Evolutionary conservation across 805 yeast genomes (phyloP), one percentile per base, ranked within the genome.

Genomic region (Pichia cabralensis): DNA sequence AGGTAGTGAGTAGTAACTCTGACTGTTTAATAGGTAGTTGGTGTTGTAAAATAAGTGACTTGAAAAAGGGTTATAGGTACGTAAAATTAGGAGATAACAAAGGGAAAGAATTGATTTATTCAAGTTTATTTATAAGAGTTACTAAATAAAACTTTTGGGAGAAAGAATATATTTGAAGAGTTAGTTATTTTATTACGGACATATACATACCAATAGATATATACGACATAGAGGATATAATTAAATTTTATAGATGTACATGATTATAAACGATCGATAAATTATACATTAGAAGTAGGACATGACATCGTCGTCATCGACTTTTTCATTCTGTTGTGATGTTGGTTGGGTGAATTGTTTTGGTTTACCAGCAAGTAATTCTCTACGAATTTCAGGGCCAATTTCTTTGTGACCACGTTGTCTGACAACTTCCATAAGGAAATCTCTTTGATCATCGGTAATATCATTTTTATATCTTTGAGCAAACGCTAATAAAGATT

Each of bases 361-460:
- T 35, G 83, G 73, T 30, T 66, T 68, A 37, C 97, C 97, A 15
- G 96, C 94, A 44, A 82, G 61, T 43, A 92, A 67, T 56, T 92
- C 98, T 50, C 96, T 75, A 62, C 97, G 74, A 34, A 89, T 85
- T 56, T 89, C 98, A 3, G 95, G 94, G 3, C 96, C 88, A 40
- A 92, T 82, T 19, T 78, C 81, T 40, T 67, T 80, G 54, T 92
- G 99, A 33, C 78, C 79, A 60, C 95, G 80, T 54, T 80, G 88
- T 61, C 95, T 79, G 14, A 86, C 74, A 5, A 95, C 88, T 49
- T 89, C 96, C 54, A 92, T 62, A 41, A 92, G 64, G 59, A 89
- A 85, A 49, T 92, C 98, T 55, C 96, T 73, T 66, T 92, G 99
- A 55, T 92, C 99, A 49, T 85, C 95, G n/a, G 98, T 92, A 39